phyloP scores from a whole-genome alignment of 148 eudicot genomes.

The Nyssa sinensis region DNA sequence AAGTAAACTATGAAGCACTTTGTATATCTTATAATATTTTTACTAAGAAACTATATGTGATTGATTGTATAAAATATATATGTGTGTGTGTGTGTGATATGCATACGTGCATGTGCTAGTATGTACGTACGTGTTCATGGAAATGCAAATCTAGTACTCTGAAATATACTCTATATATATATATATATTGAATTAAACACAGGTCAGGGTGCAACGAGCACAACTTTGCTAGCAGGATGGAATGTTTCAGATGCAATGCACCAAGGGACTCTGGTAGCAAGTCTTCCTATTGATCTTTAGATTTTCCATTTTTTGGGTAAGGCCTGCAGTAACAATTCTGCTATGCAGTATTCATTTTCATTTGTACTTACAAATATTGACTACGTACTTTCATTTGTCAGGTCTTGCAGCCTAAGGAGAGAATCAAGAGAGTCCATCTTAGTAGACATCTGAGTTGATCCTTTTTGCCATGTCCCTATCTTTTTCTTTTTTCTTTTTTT shows the following conservation, averaged over 20 bases:
- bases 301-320: slow-evolving; percentile 23
- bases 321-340: not conserved
- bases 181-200: slow-evolving; percentile 17
- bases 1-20: too few species aligned
- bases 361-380: not conserved
- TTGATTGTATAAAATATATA: too few species aligned
- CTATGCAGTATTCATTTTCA: not conserved
- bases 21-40: too few species aligned
- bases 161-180: too few species aligned
- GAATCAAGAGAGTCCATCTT: slow-evolving; percentile 15
- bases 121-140: too few species aligned
- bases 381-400: slow-evolving; percentile 7
- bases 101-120: too few species aligned
- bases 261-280: slow-evolving; percentile 75
- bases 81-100: too few species aligned
- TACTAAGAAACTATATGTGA: too few species aligned
- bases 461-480: not conserved
- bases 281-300: slow-evolving; percentile 38
- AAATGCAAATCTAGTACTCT: too few species aligned
- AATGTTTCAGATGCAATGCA: slow-evolving; percentile 96
- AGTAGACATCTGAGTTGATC: slow-evolving; percentile 12
- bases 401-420: slow-evolving; percentile 9
- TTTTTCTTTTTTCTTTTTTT: not conserved
- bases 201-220: slow-evolving; percentile 94
- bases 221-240: slow-evolving; percentile 93